Evolutionary conservation across 2,329 filamentous ascomycete species (phyloP).

Genomic region (Diaporthe vexans): DNA sequence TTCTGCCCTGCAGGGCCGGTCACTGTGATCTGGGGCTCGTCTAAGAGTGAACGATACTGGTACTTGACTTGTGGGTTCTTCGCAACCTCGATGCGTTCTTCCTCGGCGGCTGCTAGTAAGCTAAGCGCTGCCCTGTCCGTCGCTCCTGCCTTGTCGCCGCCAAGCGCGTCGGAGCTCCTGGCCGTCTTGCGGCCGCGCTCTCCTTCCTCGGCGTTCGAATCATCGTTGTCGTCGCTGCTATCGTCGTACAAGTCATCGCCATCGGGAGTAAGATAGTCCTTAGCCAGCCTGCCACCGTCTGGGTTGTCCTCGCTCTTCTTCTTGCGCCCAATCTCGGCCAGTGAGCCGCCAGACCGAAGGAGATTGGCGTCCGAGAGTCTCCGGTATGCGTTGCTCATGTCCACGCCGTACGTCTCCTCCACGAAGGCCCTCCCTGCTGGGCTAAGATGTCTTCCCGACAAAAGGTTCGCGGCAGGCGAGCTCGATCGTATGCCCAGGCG

Average conservation of each 20-base stretch:
- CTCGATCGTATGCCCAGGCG: constrained; percentile 64
- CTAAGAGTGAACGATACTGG: constrained; percentile 74
- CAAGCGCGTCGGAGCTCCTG: constrained; percentile 59
- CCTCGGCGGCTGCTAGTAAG: constrained; percentile 80
- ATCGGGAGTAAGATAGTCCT: constrained; percentile 76
- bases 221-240: constrained; percentile 74
- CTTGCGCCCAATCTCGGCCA: constrained; percentile 72
- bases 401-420: constrained; percentile 70
- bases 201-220: constrained; percentile 77
- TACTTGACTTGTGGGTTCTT: constrained; percentile 59
- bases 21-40: constrained; percentile 76
- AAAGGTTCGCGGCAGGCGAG: constrained; percentile 56
- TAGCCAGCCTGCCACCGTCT: constrained; percentile 71
- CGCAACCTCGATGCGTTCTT: constrained; percentile 76
- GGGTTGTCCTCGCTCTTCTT: constrained; percentile 63
- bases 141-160: constrained; percentile 48
- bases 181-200: constrained; percentile 71
- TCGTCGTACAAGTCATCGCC: constrained; percentile 75
- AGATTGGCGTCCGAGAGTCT: constrained; percentile 80
- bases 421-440: constrained; percentile 60
- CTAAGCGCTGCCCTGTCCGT: constrained; percentile 64
- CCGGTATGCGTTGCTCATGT: constrained; percentile 78
- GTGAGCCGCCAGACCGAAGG: constrained; percentile 71
- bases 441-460: constrained; percentile 54
- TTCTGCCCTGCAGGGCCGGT: constrained; percentile 69